These are phyloP conservation scores for Boletus patriciae DNA, from an alignment of 768 basidiomycete genomes.

Conservation along the genomic window DNA sequence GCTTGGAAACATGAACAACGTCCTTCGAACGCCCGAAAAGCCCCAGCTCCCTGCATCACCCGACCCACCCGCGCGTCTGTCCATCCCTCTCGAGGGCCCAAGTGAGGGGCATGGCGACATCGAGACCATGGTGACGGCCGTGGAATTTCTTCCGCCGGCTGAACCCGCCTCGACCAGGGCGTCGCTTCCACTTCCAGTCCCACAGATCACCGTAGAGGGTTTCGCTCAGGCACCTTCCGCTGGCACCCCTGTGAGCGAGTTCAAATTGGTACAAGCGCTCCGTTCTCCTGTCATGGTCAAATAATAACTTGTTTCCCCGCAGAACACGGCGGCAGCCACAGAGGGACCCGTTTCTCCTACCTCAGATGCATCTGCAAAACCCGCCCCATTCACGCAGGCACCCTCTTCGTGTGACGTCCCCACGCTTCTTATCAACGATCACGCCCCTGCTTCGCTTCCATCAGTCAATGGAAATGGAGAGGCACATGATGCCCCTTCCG, in stretches of 20 bases:
- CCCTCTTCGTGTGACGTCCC: slow-evolving; percentile 16
- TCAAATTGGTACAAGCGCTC: slow-evolving; percentile 15
- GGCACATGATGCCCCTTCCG: slow-evolving; percentile 2
- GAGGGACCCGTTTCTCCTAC: slow-evolving; percentile 14
- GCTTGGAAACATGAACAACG: slow-evolving; percentile 70
- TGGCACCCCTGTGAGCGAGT: slow-evolving; percentile 33
- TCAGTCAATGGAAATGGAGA: slow-evolving; percentile 16
- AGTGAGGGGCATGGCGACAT: slow-evolving; percentile 10
- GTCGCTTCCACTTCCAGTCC: slow-evolving; percentile 15
- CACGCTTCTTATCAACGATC: slow-evolving; percentile 44
- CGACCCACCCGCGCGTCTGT: slow-evolving; percentile 11
- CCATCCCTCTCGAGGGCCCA: slow-evolving; percentile 10
- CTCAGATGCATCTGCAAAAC: neutral
- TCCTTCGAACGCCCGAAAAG: slow-evolving; percentile 53
- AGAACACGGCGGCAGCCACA: slow-evolving; percentile 26
- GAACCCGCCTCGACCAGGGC: slow-evolving; percentile 13
- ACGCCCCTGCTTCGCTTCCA: slow-evolving; percentile 13
- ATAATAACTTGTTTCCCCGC: neutral
- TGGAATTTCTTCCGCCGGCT: slow-evolving; percentile 17
- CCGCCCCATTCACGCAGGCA: neutral
- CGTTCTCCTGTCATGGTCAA: neutral
- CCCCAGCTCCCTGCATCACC: slow-evolving; percentile 24
- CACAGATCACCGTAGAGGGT: slow-evolving; percentile 18
- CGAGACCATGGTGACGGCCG: slow-evolving; percentile 29
- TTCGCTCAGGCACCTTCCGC: slow-evolving; percentile 26